Evolutionary conservation across 306 rosid genomes (phyloP).

Genomic region (Dryas octopetala): DNA sequence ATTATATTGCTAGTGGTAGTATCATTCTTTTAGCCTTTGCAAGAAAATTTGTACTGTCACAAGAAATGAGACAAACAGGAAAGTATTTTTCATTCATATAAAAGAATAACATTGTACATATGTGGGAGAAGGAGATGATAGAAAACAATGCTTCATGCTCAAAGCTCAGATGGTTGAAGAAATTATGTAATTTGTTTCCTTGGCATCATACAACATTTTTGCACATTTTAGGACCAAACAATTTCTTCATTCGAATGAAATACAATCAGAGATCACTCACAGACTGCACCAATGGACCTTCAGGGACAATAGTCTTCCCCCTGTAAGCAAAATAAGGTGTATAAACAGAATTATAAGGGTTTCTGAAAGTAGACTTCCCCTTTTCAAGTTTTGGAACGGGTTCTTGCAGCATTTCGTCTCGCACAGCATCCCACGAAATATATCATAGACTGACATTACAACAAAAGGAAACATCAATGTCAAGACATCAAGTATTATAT

Average conservation of each 20-base stretch:
- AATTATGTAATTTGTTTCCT: neutral
- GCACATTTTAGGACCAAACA: neutral
- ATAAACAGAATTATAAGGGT: neutral
- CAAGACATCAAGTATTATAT: neutral
- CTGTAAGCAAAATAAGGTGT: too few species aligned
- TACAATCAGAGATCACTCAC: neutral
- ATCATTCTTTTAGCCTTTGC: too few species aligned
- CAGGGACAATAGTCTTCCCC: neutral
- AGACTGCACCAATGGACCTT: neutral
- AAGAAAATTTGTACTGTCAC: too few species aligned
- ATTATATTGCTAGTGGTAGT: too few species aligned
- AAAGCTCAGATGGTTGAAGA: neutral
- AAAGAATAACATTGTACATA: too few species aligned
- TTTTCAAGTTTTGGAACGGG: constrained; percentile 50
- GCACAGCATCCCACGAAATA: constrained; percentile 95
- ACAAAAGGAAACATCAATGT: constrained; percentile 11
- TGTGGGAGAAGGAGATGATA: neutral
- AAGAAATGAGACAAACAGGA: too few species aligned
- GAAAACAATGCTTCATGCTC: neutral
- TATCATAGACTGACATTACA: constrained; percentile 56
- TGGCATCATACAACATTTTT: neutral
- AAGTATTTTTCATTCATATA: too few species aligned
- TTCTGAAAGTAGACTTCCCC: neutral
- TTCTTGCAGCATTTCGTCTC: constrained; percentile 68
- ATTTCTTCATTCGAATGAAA: neutral